phyloP scores from a whole-genome alignment of 352 stramenopile species.

The Thraustochytrium sp. region DNA sequence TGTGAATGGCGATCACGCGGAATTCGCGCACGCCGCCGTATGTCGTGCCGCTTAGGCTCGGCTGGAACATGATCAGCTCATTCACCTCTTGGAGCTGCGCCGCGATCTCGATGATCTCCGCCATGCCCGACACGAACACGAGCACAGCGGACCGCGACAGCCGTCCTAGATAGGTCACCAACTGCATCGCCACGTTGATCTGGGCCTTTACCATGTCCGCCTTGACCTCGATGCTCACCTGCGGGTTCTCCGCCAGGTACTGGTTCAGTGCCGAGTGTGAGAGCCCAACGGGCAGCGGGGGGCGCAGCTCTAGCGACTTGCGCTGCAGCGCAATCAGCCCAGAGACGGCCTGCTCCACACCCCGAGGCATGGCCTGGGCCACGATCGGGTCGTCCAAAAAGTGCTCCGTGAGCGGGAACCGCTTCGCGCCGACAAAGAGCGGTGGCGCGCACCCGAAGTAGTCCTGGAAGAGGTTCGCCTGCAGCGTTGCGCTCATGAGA shows the following conservation, averaged over 20 bases:
- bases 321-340: background rate
- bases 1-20: slow-evolving; percentile 73
- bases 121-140: slow-evolving; percentile 88
- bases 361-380: background rate
- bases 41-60: background rate
- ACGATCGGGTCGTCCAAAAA: slow-evolving; percentile 55
- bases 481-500: slow-evolving; percentile 92
- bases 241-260: background rate
- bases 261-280: background rate
- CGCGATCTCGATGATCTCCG: slow-evolving; percentile 73
- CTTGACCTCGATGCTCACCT: background rate
- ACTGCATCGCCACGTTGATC: background rate
- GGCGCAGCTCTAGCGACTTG: background rate
- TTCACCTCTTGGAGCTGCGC: background rate
- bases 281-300: background rate
- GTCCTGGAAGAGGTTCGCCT: slow-evolving; percentile 85
- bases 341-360: background rate
- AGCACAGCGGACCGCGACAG: slow-evolving; percentile 60
- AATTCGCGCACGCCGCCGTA: slow-evolving; percentile 54
- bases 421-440: background rate
- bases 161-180: slow-evolving; percentile 27
- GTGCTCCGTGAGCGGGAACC: slow-evolving; percentile 88
- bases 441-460: slow-evolving; percentile 71
- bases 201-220: background rate
- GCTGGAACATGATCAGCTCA: slow-evolving; percentile 54